Conservation (phyloP, 1,139 yeast species). For the Taphrina populina region DNA sequence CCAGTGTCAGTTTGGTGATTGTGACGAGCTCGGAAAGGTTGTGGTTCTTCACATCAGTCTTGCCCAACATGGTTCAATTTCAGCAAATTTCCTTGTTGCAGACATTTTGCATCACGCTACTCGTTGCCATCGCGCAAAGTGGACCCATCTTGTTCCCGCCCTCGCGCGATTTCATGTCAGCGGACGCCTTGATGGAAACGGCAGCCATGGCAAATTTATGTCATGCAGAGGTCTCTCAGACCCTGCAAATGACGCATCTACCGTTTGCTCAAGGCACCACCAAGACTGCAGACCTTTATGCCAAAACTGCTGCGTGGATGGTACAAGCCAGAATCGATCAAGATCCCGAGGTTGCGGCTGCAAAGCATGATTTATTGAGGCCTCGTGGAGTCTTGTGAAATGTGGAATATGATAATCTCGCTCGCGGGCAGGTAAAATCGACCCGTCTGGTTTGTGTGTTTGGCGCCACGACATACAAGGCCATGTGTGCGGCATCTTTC, state of each 20-base stretch:
- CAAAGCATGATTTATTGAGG: neutral
- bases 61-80: conserved; percentile 31
- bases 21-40: conserved; percentile 39
- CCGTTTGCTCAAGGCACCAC: conserved; percentile 14
- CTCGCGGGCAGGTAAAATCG: conserved; percentile 18
- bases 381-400: neutral
- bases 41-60: conserved; percentile 18
- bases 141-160: conserved; percentile 36
- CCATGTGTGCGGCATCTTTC: neutral
- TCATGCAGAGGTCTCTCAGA: conserved; percentile 12
- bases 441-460: neutral
- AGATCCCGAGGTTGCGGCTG: conserved; percentile 24
- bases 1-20: conserved; percentile 40
- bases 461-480: neutral
- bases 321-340: conserved; percentile 17
- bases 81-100: conserved; percentile 36
- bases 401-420: conserved; percentile 5
- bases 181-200: neutral
- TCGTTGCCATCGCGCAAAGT: conserved; percentile 37
- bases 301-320: conserved; percentile 27
- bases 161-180: neutral
- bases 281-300: conserved; percentile 5
- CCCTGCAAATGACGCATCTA: conserved; percentile 15
- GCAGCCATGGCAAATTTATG: conserved; percentile 5
- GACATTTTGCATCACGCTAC: conserved; percentile 27